Evolutionary conservation across 306 rosid species (phyloP), one percentile per base, ranked within the genome.

Genomic region (Quercus mongolica): DNA sequence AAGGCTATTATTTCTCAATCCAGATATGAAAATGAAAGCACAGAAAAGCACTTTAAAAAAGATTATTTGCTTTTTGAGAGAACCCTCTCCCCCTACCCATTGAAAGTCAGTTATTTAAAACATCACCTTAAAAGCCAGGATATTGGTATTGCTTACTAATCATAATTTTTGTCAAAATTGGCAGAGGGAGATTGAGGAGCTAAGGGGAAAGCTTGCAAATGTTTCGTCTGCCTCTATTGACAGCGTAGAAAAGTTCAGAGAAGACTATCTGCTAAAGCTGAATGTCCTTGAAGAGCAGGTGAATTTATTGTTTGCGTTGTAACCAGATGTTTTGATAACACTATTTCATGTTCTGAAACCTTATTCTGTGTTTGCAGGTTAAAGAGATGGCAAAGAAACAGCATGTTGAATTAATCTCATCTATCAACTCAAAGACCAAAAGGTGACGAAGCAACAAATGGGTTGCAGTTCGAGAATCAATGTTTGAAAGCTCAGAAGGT

Each of bases 401-500:
- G 59, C 91, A 85, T 70, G 76, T 84, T 69, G 94, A 90, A 56
- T n/a, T n/a, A n/a, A n/a, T 93, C 98, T 63, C 99, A 90, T 65
- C 81, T 91, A 74, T 93, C 99, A 4, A 86, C 85, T 71, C 92
- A 84, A 35, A 90, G 94, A 76, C 87, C 85, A 65, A 88, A 77
- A 78, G 93, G 85, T 0, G 91, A 90, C 28, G 94, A 86, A 77
- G 83, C 93, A 11, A 83, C 97, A 15, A 83, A 79, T 73, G 88
- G 82, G 65, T 58, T 87, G 30, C 93, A 89, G 63, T 85, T 79
- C 59, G 99, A 95, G 81, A 89, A 91, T 79, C 92, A 90, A 81
- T 84, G 82, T 83, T 85, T 93, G 78, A 93, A 91, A 89, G 92
- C 97, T 73, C 97, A 91, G 82, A 95, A 95, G 97, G 99, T 95